phyloP scores from a whole-genome alignment of 495 filamentous ascomycete genomes.

The Melanomma pulvis-pyrius region DNA sequence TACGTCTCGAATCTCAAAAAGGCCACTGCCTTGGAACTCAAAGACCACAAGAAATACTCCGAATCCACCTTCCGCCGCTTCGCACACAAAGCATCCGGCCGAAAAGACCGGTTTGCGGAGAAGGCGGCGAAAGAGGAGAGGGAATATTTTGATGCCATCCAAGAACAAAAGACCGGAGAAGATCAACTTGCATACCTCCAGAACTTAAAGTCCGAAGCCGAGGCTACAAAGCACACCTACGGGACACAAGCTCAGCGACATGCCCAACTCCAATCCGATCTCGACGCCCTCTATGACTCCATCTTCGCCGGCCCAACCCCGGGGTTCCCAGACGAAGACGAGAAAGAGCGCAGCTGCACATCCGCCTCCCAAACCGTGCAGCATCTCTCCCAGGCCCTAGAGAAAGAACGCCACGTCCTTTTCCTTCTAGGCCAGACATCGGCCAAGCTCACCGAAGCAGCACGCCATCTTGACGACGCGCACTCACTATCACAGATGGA shows the following conservation, averaged over 20 bases:
- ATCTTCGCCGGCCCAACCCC: constrained; percentile 55
- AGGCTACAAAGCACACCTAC: constrained; percentile 11
- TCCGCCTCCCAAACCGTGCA: constrained; percentile 38
- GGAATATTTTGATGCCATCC: constrained; percentile 53
- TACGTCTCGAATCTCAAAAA: constrained; percentile 36
- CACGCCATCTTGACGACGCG: constrained; percentile 28
- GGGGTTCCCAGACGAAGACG: constrained; percentile 53
- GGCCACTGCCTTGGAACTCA: constrained; percentile 48
- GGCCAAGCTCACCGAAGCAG: constrained; percentile 21
- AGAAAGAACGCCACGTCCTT: constrained; percentile 40
- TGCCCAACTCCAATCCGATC: constrained; percentile 41
- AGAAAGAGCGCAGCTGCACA: constrained; percentile 40
- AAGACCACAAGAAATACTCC: constrained; percentile 54
- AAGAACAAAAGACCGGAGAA: constrained; percentile 47
- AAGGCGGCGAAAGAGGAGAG: constrained; percentile 53
- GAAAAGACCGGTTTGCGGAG: constrained; percentile 46
- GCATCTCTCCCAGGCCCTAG: constrained; percentile 30
- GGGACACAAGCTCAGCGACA: constrained; percentile 41
- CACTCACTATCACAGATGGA: constrained; percentile 30
- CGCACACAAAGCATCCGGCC: constrained; percentile 50
- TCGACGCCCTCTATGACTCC: constrained; percentile 38
- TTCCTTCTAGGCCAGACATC: constrained; percentile 31
- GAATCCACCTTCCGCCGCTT: constrained; percentile 52
- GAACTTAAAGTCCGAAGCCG: constrained; percentile 25
- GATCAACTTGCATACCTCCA: constrained; percentile 43